These are phyloP conservation scores for Camelina hispida DNA, from an alignment of 345 rosid species.

Conservation along the genomic window DNA sequence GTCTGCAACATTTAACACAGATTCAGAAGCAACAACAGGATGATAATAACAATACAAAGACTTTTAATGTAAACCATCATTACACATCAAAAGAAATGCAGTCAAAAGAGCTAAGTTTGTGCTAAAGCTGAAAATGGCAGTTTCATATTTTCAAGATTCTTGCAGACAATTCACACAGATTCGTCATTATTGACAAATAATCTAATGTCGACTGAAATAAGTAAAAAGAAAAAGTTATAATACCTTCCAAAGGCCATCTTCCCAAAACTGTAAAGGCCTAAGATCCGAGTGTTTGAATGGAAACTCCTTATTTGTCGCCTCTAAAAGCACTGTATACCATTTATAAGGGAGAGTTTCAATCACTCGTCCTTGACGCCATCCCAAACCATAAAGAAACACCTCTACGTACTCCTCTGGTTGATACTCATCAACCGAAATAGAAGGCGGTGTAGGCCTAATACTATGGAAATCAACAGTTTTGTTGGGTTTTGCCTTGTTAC, in stretches of 20 bases:
- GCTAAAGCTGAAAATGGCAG: not conserved
- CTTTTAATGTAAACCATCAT: not conserved
- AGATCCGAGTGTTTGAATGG: conserved; percentile 45
- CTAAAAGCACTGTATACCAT: conserved; percentile 50
- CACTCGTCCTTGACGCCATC: conserved; percentile 29
- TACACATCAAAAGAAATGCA: not conserved
- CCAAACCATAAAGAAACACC: not conserved
- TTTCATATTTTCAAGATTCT: not conserved
- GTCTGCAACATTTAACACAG: conserved; percentile 42
- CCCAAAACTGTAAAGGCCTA: conserved; percentile 60
- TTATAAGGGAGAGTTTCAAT: conserved; percentile 41
- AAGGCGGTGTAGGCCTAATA: conserved; percentile 1
- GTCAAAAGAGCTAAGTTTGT: not conserved
- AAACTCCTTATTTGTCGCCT: conserved; percentile 49
- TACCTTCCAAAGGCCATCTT: conserved; percentile 34
- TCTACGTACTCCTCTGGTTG: not conserved
- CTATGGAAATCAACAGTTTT: conserved; percentile 25
- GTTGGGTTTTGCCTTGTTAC: conserved; percentile 2
- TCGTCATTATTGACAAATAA: not conserved
- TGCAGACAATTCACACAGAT: not conserved
- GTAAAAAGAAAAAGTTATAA: not conserved
- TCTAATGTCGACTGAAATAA: no score
- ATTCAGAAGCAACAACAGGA: not conserved
- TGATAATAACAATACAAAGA: not conserved
- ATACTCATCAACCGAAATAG: not conserved